Conservation (phyloP, 108 stramenopile genomes). For the Epithemia pelagica region DNA sequence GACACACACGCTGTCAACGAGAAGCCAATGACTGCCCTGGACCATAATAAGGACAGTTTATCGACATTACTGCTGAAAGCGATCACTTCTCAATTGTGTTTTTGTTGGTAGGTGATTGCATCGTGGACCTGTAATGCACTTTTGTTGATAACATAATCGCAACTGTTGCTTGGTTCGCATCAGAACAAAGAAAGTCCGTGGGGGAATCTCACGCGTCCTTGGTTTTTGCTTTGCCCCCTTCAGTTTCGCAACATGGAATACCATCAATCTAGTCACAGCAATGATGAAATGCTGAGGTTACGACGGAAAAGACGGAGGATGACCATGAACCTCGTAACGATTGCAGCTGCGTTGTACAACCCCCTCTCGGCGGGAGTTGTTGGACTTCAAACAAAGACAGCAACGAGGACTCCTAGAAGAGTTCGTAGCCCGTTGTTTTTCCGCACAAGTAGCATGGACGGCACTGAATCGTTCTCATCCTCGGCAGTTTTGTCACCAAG, state of each 20-base stretch:
- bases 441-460: neutral
- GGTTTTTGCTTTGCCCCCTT: neutral
- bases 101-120: neutral
- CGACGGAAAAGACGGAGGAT: neutral
- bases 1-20: neutral
- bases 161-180: neutral
- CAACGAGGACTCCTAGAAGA: neutral
- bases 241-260: neutral
- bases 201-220: neutral
- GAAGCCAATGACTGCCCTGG: conserved; percentile 1
- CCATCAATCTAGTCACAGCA: neutral
- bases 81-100: neutral
- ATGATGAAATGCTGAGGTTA: neutral
- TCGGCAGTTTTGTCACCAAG: neutral
- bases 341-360: neutral
- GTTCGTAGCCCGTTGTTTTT: neutral
- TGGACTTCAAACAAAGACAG: neutral
- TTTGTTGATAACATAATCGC: neutral
- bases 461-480: neutral
- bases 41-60: neutral
- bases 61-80: neutral
- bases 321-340: neutral
- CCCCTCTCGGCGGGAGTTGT: neutral
- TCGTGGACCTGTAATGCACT: neutral
- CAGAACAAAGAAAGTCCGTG: neutral